A percentile compares a stretch with the other conserved stretches of the same genome.
phyloP scores from a whole-genome alignment of 1,284 basidiomycete genomes.

The Meira miltonrushii region DNA sequence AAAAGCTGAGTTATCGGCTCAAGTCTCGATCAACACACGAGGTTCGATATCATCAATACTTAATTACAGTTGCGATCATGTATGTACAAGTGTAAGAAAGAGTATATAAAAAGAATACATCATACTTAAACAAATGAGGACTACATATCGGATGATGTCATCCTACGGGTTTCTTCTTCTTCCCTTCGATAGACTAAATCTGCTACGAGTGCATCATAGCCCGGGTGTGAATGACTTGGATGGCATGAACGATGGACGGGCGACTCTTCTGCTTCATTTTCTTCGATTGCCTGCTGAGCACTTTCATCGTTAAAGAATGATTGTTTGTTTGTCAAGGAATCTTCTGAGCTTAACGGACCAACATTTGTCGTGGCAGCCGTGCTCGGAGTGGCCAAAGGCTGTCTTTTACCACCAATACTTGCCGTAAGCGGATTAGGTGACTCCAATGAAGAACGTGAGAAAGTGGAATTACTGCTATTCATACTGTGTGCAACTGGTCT shows the following conservation, averaged over 20 bases:
- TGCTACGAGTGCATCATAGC: conserved; percentile 32
- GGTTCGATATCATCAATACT: too few species aligned
- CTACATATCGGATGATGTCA: conserved; percentile 27
- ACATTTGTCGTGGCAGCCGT: not conserved
- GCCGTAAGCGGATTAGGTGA: too few species aligned
- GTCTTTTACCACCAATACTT: too few species aligned
- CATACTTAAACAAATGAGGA: too few species aligned
- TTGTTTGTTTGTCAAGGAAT: not conserved
- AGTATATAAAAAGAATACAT: too few species aligned
- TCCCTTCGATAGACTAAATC: conserved; percentile 39
- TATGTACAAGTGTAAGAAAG: too few species aligned
- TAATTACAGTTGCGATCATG: too few species aligned
- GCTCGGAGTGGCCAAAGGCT: not conserved
- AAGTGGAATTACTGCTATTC: not conserved
- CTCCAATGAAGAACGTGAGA: not conserved
- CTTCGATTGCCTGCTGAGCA: not conserved
- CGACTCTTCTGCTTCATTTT: not conserved
- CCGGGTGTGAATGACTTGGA: conserved; percentile 21
- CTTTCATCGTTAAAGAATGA: conserved; percentile 8
- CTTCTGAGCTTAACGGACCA: not conserved
- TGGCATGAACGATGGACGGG: conserved; percentile 1
- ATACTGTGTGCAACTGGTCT: not conserved
- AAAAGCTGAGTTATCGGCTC: too few species aligned
- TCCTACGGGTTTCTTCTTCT: conserved; percentile 27
- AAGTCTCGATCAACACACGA: too few species aligned